Conservation (phyloP, 225 moss, liverwort and hornwort species). For the Bryum argenteum region DNA sequence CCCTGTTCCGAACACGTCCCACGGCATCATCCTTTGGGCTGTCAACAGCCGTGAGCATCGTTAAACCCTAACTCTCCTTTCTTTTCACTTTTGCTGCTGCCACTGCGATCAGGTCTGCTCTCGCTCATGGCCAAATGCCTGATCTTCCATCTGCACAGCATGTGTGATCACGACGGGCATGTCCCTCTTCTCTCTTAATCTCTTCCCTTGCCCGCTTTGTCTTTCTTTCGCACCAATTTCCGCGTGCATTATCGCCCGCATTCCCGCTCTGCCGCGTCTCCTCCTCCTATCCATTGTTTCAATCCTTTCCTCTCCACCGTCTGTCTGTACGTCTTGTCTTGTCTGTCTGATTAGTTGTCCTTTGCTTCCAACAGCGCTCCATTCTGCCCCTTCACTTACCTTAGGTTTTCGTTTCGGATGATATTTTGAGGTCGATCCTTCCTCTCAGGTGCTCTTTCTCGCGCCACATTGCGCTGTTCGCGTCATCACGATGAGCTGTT, state of each 20-base stretch:
- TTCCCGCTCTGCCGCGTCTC: background rate
- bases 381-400: too few relatives aligned
- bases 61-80: conserved; percentile 22
- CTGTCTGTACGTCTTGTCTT: too few relatives aligned
- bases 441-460: background rate
- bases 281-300: background rate
- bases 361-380: background rate
- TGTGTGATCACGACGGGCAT: conserved; percentile 22
- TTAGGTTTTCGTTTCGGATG: background rate
- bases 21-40: background rate
- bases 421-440: conserved; percentile 12
- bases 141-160: conserved; percentile 1
- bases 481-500: background rate
- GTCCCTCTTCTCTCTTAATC: conserved; percentile 1
- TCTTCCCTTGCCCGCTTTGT: background rate
- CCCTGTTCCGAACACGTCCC: background rate
- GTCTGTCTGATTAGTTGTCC: background rate
- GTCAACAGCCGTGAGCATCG: background rate
- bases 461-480: conserved; percentile 12
- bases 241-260: background rate
- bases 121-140: background rate
- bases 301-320: background rate
- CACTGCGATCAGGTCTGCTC: background rate
- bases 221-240: too few relatives aligned
- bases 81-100: background rate